These are phyloP conservation scores for Taphrina deformans DNA, from an alignment of 1,139 yeast species.

Conservation along the genomic window DNA sequence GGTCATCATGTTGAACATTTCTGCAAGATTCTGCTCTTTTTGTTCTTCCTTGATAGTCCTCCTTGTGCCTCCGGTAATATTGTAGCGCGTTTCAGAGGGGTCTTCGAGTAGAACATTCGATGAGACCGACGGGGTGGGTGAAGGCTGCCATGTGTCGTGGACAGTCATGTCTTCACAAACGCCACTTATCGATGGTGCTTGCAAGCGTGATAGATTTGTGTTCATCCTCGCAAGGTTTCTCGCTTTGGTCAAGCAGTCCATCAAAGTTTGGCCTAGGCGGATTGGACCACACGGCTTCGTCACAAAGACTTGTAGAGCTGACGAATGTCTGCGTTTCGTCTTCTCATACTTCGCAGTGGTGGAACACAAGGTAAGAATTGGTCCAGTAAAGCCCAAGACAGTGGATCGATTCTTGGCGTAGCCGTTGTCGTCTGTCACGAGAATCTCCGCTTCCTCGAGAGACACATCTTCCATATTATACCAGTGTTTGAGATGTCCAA, in stretches of 20 bases:
- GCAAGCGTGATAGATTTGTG: not conserved
- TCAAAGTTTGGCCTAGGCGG: constrained; percentile 3
- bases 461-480: not conserved
- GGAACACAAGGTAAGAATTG: not conserved
- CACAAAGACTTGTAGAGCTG: constrained; percentile 3
- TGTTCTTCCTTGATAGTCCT: constrained; percentile 12
- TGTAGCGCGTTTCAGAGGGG: not conserved
- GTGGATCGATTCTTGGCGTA: not conserved
- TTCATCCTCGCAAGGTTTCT: not conserved
- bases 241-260: not conserved
- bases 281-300: constrained; percentile 27
- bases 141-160: not conserved
- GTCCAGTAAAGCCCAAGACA: not conserved
- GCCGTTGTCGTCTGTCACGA: constrained; percentile 3
- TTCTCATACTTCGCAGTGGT: constrained; percentile 13
- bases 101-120: not conserved
- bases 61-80: constrained; percentile 9
- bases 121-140: not conserved
- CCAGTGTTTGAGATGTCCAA: constrained; percentile 3
- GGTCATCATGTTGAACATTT: not conserved
- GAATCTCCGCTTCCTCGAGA: not conserved
- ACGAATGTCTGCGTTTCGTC: not conserved
- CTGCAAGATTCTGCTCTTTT: constrained; percentile 9
- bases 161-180: not conserved
- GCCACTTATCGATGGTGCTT: not conserved